Evolutionary conservation across 441 rosid genomes (phyloP).

Genomic region (Macaranga tanarius): DNA sequence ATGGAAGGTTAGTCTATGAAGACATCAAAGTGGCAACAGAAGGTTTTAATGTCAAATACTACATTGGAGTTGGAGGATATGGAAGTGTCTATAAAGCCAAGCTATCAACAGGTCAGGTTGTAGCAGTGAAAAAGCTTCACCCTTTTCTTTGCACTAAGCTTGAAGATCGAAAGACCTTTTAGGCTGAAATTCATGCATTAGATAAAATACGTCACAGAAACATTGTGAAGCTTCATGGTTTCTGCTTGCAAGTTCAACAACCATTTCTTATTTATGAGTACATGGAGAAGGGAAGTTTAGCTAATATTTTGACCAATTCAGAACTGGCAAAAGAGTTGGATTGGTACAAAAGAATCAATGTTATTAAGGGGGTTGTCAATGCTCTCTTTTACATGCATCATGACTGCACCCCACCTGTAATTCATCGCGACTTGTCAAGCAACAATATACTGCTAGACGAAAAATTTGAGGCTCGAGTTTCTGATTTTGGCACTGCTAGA

Average conservation of each 20-base stretch:
- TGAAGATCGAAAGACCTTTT: conserved; percentile 15
- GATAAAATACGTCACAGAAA: conserved; percentile 30
- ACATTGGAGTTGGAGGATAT: conserved; percentile 38
- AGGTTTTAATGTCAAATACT: conserved; percentile 29
- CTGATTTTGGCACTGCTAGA: conserved; percentile 37
- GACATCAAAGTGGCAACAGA: conserved; percentile 35
- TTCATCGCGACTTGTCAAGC: conserved; percentile 39
- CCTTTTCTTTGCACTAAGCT: neutral
- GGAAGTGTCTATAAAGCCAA: conserved; percentile 44
- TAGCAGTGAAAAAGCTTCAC: conserved; percentile 42
- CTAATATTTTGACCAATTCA: conserved; percentile 7
- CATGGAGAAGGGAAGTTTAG: conserved; percentile 31
- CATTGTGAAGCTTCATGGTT: conserved; percentile 31
- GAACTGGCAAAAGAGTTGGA: conserved; percentile 21
- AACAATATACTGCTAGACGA: conserved; percentile 36
- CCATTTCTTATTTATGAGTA: conserved; percentile 31
- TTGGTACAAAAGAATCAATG: conserved; percentile 23
- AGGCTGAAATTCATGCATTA: conserved; percentile 31
- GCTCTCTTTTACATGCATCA: conserved; percentile 39
- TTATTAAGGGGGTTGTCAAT: conserved; percentile 27
- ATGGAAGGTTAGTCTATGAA: conserved; percentile 32
- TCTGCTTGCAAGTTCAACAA: conserved; percentile 16
- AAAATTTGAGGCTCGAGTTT: conserved; percentile 33
- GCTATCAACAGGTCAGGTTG: conserved; percentile 27
- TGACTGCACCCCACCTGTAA: conserved; percentile 31